A percentile compares a stretch with the other conserved stretches of the same genome.
Evolutionary conservation across 208 protist species (phyloP).

Genomic region (Crithidia bombi): DNA sequence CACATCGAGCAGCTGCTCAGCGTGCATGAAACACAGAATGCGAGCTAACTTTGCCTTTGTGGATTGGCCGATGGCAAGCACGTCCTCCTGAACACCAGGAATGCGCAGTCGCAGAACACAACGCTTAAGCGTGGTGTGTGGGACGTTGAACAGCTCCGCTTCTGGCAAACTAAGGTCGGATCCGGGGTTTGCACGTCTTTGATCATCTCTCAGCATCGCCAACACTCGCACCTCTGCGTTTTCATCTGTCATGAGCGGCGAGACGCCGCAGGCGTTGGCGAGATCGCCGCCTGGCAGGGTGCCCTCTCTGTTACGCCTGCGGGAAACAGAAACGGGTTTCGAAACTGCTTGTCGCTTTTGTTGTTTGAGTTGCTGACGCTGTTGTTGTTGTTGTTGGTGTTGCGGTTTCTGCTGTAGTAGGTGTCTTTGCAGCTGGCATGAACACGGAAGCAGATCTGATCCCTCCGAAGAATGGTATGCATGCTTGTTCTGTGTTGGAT

Average conservation of each 20-base stretch:
- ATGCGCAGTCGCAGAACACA: slow-evolving; percentile 50
- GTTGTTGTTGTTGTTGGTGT: no score
- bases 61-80: slow-evolving; percentile 68
- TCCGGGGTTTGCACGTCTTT: slow-evolving; percentile 12
- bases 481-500: no score
- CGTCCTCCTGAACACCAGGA: not conserved
- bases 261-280: slow-evolving; percentile 22
- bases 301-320: not conserved
- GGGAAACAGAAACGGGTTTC: not conserved
- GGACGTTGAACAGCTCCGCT: slow-evolving; percentile 36
- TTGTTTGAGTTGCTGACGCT: not conserved
- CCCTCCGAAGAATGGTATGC: no score
- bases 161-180: not conserved
- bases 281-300: slow-evolving; percentile 28
- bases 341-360: not conserved
- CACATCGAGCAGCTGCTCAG: slow-evolving; percentile 67
- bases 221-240: slow-evolving; percentile 41
- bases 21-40: slow-evolving; percentile 82
- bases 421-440: not conserved
- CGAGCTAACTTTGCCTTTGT: slow-evolving; percentile 49
- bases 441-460: not conserved
- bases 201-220: slow-evolving; percentile 38
- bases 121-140: slow-evolving; percentile 48
- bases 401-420: not conserved
- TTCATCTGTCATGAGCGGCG: slow-evolving; percentile 24